Conservation (phyloP, 2,329 filamentous ascomycete genomes). For the Botrytis elliptica region DNA sequence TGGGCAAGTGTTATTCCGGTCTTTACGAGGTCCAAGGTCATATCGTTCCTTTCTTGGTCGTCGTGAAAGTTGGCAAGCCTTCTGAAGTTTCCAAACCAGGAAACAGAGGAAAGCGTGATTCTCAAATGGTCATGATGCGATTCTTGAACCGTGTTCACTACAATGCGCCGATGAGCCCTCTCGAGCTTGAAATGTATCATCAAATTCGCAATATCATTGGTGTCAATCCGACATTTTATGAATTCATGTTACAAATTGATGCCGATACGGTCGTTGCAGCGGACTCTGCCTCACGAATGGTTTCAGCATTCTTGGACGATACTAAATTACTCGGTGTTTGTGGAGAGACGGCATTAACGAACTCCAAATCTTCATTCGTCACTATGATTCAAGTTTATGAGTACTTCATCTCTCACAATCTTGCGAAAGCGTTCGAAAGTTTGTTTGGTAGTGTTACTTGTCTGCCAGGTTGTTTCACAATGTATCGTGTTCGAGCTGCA, state of each 20-base stretch:
- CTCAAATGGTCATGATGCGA: slow-evolving; percentile 96
- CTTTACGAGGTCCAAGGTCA: slow-evolving; percentile 97
- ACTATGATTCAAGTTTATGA: slow-evolving; percentile 99
- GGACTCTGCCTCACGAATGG: slow-evolving; percentile 89
- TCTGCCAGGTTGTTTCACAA: slow-evolving; percentile 96
- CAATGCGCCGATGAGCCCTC: slow-evolving; percentile 90
- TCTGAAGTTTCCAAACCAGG: slow-evolving; percentile 75
- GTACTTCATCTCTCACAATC: slow-evolving; percentile 98
- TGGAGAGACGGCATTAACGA: slow-evolving; percentile 90
- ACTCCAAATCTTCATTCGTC: slow-evolving; percentile 87
- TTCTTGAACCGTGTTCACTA: slow-evolving; percentile 99
- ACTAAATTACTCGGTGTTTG: slow-evolving; percentile 92
- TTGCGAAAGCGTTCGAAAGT: slow-evolving; percentile 95
- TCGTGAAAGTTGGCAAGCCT: slow-evolving; percentile 91
- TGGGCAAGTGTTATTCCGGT: slow-evolving; percentile 98
- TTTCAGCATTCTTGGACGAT: slow-evolving; percentile 86
- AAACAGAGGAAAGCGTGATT: slow-evolving; percentile 99
- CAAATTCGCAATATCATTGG: slow-evolving; percentile 98
- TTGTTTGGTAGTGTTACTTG: slow-evolving; percentile 97
- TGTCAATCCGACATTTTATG: slow-evolving; percentile 97
- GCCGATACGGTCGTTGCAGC: slow-evolving; percentile 91
- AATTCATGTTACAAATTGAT: slow-evolving; percentile 94
- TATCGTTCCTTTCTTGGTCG: slow-evolving; percentile 94
- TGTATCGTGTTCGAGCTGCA: slow-evolving; percentile 95
- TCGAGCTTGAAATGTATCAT: slow-evolving; percentile 98